Evolutionary conservation across 306 rosid genomes (phyloP).

Genomic region (Corylus avellana): DNA sequence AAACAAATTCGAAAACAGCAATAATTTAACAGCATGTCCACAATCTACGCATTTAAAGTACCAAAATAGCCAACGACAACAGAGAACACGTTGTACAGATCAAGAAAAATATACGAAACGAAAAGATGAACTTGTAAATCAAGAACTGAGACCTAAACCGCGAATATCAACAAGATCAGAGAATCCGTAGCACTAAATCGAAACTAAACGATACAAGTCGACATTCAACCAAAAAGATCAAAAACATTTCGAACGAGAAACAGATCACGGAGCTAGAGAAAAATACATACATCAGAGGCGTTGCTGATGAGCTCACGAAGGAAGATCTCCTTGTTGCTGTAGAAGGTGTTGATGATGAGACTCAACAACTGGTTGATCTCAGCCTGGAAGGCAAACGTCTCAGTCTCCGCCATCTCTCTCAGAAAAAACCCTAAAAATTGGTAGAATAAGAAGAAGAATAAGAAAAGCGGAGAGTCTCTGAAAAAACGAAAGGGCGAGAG

Average conservation of each 20-base stretch:
- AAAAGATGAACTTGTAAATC: no score
- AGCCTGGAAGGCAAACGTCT: constrained; percentile 91
- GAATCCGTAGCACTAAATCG: background rate
- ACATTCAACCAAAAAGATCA: background rate
- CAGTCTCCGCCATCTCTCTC: constrained; percentile 56
- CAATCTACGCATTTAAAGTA: no score
- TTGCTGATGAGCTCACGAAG: constrained; percentile 87
- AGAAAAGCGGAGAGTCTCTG: background rate
- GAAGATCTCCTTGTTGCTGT: constrained; percentile 93
- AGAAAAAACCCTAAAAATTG: background rate
- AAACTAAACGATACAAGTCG: background rate
- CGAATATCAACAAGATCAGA: background rate
- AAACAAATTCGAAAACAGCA: background rate
- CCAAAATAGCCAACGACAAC: no score
- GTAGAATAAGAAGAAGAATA: background rate
- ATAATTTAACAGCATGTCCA: background rate
- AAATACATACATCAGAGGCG: constrained; percentile 63
- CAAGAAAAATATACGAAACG: background rate
- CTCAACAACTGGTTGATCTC: constrained; percentile 95
- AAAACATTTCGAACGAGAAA: background rate
- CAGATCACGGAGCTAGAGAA: no score
- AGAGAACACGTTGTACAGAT: no score
- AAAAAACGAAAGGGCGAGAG: background rate
- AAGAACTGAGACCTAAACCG: background rate
- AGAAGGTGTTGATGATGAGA: constrained; percentile 84